Evolutionary conservation across 495 filamentous ascomycete species (phyloP), one percentile per base, ranked within the genome.

Genomic region (Rostrohypoxylon terebratum): DNA sequence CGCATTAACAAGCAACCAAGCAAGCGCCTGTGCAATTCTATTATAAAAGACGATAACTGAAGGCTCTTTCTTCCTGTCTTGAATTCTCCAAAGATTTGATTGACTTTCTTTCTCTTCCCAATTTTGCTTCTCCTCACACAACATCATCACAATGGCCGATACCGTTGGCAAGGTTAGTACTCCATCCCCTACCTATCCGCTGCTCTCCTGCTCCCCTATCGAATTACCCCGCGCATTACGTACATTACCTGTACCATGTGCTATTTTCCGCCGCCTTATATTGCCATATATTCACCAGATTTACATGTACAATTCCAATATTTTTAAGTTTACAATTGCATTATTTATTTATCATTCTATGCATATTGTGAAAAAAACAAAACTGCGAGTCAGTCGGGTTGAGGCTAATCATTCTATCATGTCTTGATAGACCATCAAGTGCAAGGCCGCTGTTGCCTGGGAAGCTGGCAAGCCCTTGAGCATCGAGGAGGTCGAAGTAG

Each of bases 401-500:
- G 50, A 59, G 64, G 68, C 55, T 75, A 11, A 66, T 63, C 58
- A 36, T 36, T 44, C 47, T 38, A n/a, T 65, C 23, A 48, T 40
- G 33, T n/a, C 51, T 40, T 16, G 13, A 45, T 75, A 86, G 84
- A 82, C 82, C 75, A 86, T 86, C 72, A 84, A 81, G 69, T 86
- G 84, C 81, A 86, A 97, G 92, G 94, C 96, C 60, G 96, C 96
- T 62, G 90, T 99, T 63, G 96, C 96, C 77, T 99, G 96, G 96
- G 96, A 92, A 78, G 92, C 96, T 36, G 94, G 90, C 72, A 91
- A 97, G 82, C 91, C 93, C 76, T 87, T 99, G 61, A 90, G 86
- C 72, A 85, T 97, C 66, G 96, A 99, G 83, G 91, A 94, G 69
- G 88, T 99, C 76, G 94, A 99, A 83, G 96, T 99, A 59, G 87